Base-by-base conservation (phyloP, 2,329 filamentous ascomycete species). In the Amphichorda felina region DNA sequence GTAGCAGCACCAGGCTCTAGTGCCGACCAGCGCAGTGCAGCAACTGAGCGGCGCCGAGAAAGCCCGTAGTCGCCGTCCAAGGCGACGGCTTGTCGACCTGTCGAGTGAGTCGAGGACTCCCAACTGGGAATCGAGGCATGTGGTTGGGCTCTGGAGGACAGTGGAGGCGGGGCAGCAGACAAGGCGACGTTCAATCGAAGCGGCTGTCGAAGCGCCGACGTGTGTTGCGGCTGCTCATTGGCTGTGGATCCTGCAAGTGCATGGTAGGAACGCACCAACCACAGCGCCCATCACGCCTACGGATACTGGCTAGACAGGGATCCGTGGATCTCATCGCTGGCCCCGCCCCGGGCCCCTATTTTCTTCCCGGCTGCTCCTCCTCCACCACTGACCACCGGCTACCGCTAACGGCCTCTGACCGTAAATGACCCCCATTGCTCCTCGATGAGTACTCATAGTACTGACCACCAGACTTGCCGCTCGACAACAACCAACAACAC, bases 171-270 rank as follows among this genome's bases (percentile, higher is more conserved):
- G 37, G 27, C 26, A 26, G 7, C 14, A n/a, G 11, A 18, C 30
- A 26, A 16, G 30, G 28, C 34, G 30, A 39, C 34, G 38, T 39
- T 39, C 38, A 39, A 39, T 39, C 29, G 38, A 39, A 39, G 38
- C 30, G 33, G 21, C 25, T 36, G 38, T 33, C 34, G 34, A 36
- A 39, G 38, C 38, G 38, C 38, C 38, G 38, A 36, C 32, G n/a
- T 33, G 17, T 15, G 17, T 31, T 17, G 14, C 9, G 16, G 10
- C 29, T 18, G 16, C 29, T 17, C 29, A 17, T 31, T 38, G 37
- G 37, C 33, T 27, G 19, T 25, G 21, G 33, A 18, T 35, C 25
- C 35, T 38, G 37, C 37, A 35, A 26, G 33, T 36, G 25, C 21
- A 15, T 21, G 22, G 18, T 8, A 29, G 16, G 28, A 31, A 25